These are phyloP conservation scores for Halteria grandinella DNA, from an alignment of 73 alveolate genomes.

Conservation along the genomic window DNA sequence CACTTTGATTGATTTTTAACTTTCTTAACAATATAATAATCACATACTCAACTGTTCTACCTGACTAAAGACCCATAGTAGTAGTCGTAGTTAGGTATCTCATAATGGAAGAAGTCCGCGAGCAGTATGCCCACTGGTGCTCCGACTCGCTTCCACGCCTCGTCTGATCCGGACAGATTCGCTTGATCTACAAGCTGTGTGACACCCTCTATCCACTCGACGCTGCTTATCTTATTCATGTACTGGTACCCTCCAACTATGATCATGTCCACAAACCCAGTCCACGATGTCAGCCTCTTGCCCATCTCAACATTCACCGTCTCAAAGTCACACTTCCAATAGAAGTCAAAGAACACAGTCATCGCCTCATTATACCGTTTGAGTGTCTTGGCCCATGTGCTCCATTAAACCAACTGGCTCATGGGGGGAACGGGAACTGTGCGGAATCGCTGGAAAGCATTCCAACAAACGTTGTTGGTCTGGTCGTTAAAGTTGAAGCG, in stretches of 20 bases:
- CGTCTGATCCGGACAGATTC: conserved; percentile 3
- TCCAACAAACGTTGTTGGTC: background rate
- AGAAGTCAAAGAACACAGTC: background rate
- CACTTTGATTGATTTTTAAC: no score
- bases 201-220: background rate
- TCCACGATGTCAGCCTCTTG: background rate
- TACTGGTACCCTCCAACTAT: background rate
- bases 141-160: conserved; percentile 41
- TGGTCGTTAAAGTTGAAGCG: no score
- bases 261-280: conserved; percentile 25
- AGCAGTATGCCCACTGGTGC: conserved; percentile 7
- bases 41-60: no score
- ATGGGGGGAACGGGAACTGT: background rate
- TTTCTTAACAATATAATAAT: no score
- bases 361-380: background rate
- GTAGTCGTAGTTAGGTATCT: conserved; percentile 12
- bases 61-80: no score
- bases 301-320: background rate
- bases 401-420: no score
- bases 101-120: conserved; percentile 22
- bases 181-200: conserved; percentile 12
- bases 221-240: background rate
- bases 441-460: background rate
- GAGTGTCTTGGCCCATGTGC: background rate
- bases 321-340: background rate